phyloP scores from a whole-genome alignment of 495 filamentous ascomycete species.

The Mytilinidion resinicola region DNA sequence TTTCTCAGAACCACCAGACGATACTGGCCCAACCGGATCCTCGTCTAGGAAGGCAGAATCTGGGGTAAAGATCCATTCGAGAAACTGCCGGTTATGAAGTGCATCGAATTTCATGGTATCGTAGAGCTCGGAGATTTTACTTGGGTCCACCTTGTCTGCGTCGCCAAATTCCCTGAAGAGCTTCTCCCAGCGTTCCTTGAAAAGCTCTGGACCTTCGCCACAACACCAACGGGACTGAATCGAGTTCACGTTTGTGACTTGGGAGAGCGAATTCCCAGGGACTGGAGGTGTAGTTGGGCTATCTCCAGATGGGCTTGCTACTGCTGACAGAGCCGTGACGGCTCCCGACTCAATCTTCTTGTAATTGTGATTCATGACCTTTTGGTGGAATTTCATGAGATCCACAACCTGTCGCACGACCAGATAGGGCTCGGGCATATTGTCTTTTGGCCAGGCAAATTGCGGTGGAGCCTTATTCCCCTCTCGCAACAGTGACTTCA shows the following conservation, averaged over 20 bases:
- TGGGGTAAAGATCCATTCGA: conserved; percentile 98
- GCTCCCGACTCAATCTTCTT: conserved; percentile 60
- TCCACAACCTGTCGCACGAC: conserved; percentile 88
- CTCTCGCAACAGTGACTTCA: conserved; percentile 82
- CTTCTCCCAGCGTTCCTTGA: conserved; percentile 97
- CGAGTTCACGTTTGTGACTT: conserved; percentile 52
- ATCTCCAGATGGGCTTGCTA: conserved; percentile 22
- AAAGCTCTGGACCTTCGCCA: conserved; percentile 88
- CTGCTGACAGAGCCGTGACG: conserved; percentile 50
- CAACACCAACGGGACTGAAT: conserved; percentile 95
- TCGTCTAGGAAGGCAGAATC: conserved; percentile 60
- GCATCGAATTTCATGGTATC: conserved; percentile 99
- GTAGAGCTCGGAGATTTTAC: conserved; percentile 95
- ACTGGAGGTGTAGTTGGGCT: conserved; percentile 36
- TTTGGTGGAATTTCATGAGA: conserved; percentile 94
- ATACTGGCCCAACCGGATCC: conserved; percentile 35
- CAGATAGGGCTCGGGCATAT: conserved; percentile 85
- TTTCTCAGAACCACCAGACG: conserved; percentile 3
- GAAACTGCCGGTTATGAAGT: conserved; percentile 87
- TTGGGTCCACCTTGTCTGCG: conserved; percentile 93
- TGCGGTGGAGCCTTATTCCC: conserved; percentile 84
- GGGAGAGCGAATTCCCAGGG: conserved; percentile 43
- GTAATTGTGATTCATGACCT: conserved; percentile 90
- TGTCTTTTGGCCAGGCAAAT: conserved; percentile 92
- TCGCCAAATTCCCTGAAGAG: conserved; percentile 95